A percentile compares a stretch with the other conserved stretches of the same genome.
Evolutionary conservation across 1,284 basidiomycete species (phyloP).

Genomic region (Ceratorhiza oryzae-sativae): DNA sequence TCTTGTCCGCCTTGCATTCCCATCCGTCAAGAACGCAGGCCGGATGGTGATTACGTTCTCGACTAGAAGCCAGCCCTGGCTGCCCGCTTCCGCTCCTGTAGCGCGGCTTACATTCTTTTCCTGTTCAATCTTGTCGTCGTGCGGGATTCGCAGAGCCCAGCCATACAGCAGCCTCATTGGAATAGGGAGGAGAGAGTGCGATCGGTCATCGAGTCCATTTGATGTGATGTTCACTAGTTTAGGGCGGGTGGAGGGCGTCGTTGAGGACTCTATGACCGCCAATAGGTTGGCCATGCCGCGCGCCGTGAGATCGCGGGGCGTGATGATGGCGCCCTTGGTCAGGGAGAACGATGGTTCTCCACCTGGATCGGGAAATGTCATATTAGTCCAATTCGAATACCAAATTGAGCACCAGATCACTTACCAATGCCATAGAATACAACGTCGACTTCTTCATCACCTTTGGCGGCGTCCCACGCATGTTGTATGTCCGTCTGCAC

Average conservation of each 20-base stretch:
- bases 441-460: conserved; percentile 52
- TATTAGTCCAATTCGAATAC: no score
- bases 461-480: conserved; percentile 56
- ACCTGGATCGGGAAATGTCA: no score
- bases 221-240: conserved; percentile 63
- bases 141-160: conserved; percentile 49
- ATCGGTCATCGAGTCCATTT: conserved; percentile 57
- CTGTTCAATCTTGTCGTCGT: conserved; percentile 62
- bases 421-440: conserved; percentile 62
- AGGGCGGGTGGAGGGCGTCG: conserved; percentile 50
- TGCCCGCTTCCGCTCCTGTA: conserved; percentile 56
- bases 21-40: conserved; percentile 50
- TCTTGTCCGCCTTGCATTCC: background rate
- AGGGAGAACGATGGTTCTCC: conserved; percentile 54
- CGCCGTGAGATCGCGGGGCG: conserved; percentile 60
- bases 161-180: conserved; percentile 59
- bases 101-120: conserved; percentile 59
- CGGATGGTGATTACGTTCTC: conserved; percentile 59
- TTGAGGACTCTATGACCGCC: conserved; percentile 54
- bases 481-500: conserved; percentile 55
- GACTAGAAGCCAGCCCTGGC: conserved; percentile 53
- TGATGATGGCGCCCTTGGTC: conserved; percentile 56
- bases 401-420: background rate
- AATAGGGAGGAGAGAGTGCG: conserved; percentile 59
- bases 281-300: conserved; percentile 59